Evolutionary conservation across 2,329 filamentous ascomycete genomes (phyloP).

Genomic region (Colletotrichum tropicicola): DNA sequence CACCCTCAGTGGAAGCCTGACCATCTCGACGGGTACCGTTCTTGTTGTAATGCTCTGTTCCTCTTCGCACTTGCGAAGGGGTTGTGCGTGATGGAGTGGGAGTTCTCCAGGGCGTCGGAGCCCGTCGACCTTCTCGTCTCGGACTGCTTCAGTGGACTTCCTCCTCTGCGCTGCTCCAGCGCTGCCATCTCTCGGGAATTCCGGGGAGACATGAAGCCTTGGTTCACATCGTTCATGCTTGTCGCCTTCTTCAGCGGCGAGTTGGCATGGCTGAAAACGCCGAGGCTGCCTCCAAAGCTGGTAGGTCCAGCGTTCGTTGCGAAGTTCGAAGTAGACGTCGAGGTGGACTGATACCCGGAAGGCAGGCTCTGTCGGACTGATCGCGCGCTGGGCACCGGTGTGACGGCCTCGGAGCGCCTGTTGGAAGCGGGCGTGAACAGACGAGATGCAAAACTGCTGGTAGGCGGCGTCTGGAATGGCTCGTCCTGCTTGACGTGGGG

Average conservation of each 20-base stretch:
- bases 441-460: constrained; percentile 25
- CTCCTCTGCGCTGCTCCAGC: constrained; percentile 56
- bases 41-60: constrained; percentile 43
- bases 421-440: constrained; percentile 28
- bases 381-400: constrained; percentile 38
- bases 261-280: constrained; percentile 80
- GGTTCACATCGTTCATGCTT: constrained; percentile 67
- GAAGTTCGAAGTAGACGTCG: constrained; percentile 36
- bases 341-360: constrained; percentile 33
- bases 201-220: constrained; percentile 56
- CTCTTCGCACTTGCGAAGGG: constrained; percentile 49
- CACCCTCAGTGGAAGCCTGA: constrained; percentile 31
- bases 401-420: constrained; percentile 46
- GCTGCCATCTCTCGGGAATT: constrained; percentile 71
- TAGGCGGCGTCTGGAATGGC: constrained; percentile 16
- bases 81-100: constrained; percentile 37
- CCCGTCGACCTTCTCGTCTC: constrained; percentile 39
- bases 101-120: constrained; percentile 26
- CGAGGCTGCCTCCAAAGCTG: constrained; percentile 76
- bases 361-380: constrained; percentile 46
- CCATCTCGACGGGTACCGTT: constrained; percentile 48
- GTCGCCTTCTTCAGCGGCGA: constrained; percentile 84
- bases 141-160: constrained; percentile 50
- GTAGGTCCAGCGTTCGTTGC: constrained; percentile 34
- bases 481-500: constrained; percentile 77